Base-by-base conservation (phyloP, 352 stramenopile species). In the Pythium aphanidermatum region DNA sequence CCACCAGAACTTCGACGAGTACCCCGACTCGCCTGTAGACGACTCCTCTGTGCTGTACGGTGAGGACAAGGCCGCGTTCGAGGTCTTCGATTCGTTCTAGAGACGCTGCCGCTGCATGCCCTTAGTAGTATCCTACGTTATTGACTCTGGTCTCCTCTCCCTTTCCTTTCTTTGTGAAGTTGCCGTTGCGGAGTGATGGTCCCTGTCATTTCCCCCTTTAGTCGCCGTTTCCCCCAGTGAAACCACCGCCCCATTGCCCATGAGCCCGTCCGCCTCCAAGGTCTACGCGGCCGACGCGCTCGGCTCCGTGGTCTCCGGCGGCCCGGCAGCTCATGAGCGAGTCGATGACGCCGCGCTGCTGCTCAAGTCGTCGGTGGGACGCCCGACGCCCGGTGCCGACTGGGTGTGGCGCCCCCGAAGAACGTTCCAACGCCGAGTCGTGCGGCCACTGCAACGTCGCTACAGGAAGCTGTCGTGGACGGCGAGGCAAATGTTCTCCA, bases 1-100 rank as follows among this genome's bases (percentile, higher is more conserved):
- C 46, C 90, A 95, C 49, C 79, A 83, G 60, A 91, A 97, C 78
- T 97, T 97, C 62, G 90, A 97, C 58, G 73, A 86, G 58, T 97
- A 97, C 61, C 87, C 89, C 2, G 87, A 97, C 55, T 95, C 81
- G 14, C 83, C 87, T 27, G 65, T 92, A 43, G 85, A 95, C 50
- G 74, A 92, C 54, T 80, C 78, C 27, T 68, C 82, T 35, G 65
- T 88, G 45, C 71, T 96, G 29, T 92, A 76, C 46, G 76, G 79
- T 19, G 78, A 93, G 46, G 87, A 96, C 53, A 76, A 83, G 55
- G 74, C 68, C 7, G 74, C 75, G 6, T 93, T 93, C 42, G 75
- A 91, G 46, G 75, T 86, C 51, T 92, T 93, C 67, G 77, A 93
- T 55, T 56, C 86, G 52, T 93, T 93, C 70, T 93, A 89, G 33